Percentiles rank a stretch among this genome's conserved stretches.
phyloP scores from a whole-genome alignment of 768 basidiomycete genomes.

The Lentinus brumalis region DNA sequence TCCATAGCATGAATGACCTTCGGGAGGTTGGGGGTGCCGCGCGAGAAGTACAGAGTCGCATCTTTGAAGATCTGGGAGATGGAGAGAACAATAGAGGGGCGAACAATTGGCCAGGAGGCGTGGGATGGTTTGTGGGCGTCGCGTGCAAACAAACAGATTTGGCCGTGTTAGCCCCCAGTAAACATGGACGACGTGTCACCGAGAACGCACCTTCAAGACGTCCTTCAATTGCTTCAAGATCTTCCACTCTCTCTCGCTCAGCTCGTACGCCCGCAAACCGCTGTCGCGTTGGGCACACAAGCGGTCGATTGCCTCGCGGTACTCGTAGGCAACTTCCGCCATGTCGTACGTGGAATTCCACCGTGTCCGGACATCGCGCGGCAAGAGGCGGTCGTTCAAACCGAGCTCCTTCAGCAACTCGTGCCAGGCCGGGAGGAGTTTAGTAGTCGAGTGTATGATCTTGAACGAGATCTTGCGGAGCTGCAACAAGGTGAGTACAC shows the following conservation, averaged over 20 bases:
- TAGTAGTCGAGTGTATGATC: slow-evolving; percentile 13
- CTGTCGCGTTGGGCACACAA: slow-evolving; percentile 2
- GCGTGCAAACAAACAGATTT: too few relatives aligned
- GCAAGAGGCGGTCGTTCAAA: slow-evolving; percentile 3
- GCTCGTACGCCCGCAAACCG: slow-evolving; percentile 5
- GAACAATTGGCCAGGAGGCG: too few relatives aligned
- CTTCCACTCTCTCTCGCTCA: too few relatives aligned
- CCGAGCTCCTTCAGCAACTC: too few relatives aligned
- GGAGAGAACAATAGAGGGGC: too few relatives aligned
- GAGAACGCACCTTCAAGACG: too few relatives aligned
- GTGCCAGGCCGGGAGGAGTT: slow-evolving; percentile 7
- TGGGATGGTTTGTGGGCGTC: too few relatives aligned
- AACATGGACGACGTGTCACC: too few relatives aligned
- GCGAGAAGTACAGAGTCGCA: slow-evolving; percentile 30
- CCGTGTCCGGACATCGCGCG: slow-evolving; percentile 17
- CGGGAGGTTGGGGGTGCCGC: slow-evolving; percentile 26
- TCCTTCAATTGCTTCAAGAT: too few relatives aligned
- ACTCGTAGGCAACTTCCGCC: slow-evolving; percentile 9
- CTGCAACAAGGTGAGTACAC: slow-evolving; percentile 3
- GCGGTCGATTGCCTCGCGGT: slow-evolving; percentile 5
- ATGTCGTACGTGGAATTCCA: slow-evolving; percentile 24
- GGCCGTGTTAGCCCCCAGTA: too few relatives aligned
- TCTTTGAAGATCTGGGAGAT: slow-evolving; percentile 26
- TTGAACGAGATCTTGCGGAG: slow-evolving; percentile 2
- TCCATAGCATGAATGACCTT: slow-evolving; percentile 33